Percentiles rank a stretch among this genome's conserved stretches.
phyloP scores from a whole-genome alignment of 345 rosid species.

The Arabidopsis arenosa region DNA sequence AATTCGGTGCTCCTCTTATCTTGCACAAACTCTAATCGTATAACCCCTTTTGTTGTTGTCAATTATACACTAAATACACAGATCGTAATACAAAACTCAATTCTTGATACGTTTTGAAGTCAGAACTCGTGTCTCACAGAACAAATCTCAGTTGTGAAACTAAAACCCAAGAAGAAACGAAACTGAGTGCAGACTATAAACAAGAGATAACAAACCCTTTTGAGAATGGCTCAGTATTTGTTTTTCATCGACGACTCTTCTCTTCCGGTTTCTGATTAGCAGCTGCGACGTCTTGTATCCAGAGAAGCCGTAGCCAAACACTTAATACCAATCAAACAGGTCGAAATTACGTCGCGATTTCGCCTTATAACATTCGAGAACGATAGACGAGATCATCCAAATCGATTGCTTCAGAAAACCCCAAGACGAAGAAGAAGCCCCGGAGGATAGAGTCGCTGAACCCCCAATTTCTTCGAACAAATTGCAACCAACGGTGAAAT shows the following conservation, averaged over 20 bases:
- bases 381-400: no score
- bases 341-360: not conserved
- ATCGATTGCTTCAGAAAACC: no score
- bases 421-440: not conserved
- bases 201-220: not conserved
- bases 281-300: not conserved
- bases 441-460: not conserved
- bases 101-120: not conserved
- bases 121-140: not conserved
- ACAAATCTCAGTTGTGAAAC: not conserved
- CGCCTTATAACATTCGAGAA: not conserved
- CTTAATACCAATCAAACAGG: not conserved
- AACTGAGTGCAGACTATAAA: not conserved
- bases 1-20: slow-evolving; percentile 54
- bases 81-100: not conserved
- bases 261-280: not conserved
- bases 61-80: not conserved
- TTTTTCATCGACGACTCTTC: not conserved
- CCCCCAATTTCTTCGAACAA: not conserved
- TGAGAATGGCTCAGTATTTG: not conserved
- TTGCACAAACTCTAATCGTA: slow-evolving; percentile 34
- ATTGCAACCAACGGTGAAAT: not conserved
- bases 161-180: not conserved
- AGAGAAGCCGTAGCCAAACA: not conserved
- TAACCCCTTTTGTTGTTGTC: no score